Evolutionary conservation across 768 basidiomycete genomes (phyloP).

Genomic region (Kwoniella pini): DNA sequence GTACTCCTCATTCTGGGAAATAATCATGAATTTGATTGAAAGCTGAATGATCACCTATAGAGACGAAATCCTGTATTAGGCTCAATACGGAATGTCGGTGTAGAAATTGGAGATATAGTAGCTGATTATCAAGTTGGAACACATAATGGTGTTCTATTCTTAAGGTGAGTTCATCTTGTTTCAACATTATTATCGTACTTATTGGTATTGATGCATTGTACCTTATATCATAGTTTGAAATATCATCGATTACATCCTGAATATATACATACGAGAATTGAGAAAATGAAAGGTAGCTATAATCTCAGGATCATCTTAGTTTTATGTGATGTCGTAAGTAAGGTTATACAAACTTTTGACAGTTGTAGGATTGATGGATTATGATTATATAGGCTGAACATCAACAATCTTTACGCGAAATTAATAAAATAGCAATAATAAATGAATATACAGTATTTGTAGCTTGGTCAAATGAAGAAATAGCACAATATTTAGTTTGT

Average conservation of each 20-base stretch:
- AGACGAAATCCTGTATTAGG: conserved; percentile 87
- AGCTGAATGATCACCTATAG: conserved; percentile 55
- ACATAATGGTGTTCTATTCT: conserved; percentile 86
- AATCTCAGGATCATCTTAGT: conserved; percentile 81
- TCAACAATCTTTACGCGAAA: conserved; percentile 83
- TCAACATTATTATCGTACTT: not conserved
- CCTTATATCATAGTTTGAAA: conserved; percentile 63
- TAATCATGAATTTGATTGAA: too few species aligned
- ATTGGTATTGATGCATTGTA: not conserved
- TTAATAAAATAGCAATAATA: conserved; percentile 88
- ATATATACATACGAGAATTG: conserved; percentile 88
- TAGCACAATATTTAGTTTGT: conserved; percentile 82
- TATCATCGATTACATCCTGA: conserved; percentile 98
- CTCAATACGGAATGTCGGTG: conserved; percentile 80
- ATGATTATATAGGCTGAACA: conserved; percentile 70
- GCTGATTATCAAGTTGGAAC: conserved; percentile 94
- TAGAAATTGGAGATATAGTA: conserved; percentile 91
- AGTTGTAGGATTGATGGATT: too few species aligned
- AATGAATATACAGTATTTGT: conserved; percentile 91
- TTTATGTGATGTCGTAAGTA: conserved; percentile 83
- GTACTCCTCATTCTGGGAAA: not conserved
- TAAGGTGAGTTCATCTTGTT: conserved; percentile 78
- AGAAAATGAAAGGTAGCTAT: conserved; percentile 77
- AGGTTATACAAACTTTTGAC: not conserved
- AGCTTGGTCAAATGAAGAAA: conserved; percentile 92